Conservation (phyloP, 176 grass and related monocot species). For the Calamus simplicifolius region DNA sequence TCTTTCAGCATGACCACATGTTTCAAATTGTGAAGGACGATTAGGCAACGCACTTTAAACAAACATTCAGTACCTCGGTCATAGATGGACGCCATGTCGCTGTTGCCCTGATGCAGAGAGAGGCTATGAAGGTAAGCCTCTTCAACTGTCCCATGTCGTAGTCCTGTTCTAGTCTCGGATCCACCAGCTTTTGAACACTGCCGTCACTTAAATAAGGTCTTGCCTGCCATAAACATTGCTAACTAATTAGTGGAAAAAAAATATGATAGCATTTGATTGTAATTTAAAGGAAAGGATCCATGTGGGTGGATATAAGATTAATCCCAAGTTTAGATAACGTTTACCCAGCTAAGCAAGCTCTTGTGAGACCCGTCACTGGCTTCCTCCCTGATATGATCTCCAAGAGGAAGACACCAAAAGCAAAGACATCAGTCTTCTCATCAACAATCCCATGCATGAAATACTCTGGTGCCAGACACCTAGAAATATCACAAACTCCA, state of each 20-base stretch:
- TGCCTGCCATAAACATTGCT: neutral
- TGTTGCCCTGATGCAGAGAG: conserved; percentile 15
- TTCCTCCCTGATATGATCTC: conserved; percentile 16
- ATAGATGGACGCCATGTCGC: conserved; percentile 9
- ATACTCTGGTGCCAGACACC: conserved; percentile 16
- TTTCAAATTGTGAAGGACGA: too few relatives aligned
- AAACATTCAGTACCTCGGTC: conserved; percentile 7
- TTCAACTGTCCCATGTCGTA: conserved; percentile 11
- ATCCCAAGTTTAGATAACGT: too few relatives aligned
- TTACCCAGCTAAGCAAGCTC: conserved; percentile 19
- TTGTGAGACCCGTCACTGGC: conserved; percentile 9
- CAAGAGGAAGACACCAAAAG: conserved; percentile 16
- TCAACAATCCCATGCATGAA: conserved; percentile 18
- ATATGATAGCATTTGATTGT: too few relatives aligned
- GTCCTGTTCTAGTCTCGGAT: conserved; percentile 3
- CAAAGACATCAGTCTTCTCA: conserved; percentile 19
- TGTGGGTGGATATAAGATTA: too few relatives aligned
- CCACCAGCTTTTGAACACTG: neutral
- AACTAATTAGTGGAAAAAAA: neutral
- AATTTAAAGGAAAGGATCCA: too few relatives aligned
- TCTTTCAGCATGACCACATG: too few relatives aligned
- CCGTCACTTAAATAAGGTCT: conserved; percentile 5
- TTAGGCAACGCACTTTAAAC: neutral
- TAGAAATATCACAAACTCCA: neutral
- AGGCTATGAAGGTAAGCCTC: conserved; percentile 1